Base-by-base conservation (phyloP, 1,284 basidiomycete genomes). In the Mycena citricolor region DNA sequence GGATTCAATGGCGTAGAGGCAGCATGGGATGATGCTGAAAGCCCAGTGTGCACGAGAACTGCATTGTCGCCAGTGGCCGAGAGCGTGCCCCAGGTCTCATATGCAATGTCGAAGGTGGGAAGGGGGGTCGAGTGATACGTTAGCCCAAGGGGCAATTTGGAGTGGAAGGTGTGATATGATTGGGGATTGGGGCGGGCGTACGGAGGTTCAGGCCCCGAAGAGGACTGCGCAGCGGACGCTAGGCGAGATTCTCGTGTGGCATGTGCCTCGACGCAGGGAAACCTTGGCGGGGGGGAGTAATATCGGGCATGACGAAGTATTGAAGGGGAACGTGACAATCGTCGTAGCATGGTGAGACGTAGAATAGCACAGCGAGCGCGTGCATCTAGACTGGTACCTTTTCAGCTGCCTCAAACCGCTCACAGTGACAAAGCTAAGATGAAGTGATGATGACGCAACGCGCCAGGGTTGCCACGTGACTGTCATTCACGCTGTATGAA, bases 61-160 rank as follows among this genome's bases (percentile, higher is more conserved):
- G 81, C 94, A 61, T 99, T 99, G 64, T 91, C 86, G 31, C 75
- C 79, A 7, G 71, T 62, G 0, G 82, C 73, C 23, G 90, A 90
- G 43, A 99, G 82, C 2, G 77, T 80, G 2, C 95, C 95, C 97
- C 97, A 99, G 0, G 95, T 94, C 69, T 99, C 95, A 74, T 99
- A 99, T 1, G 97, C 97, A 42, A 99, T 74, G 52, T 91, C 80
- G 57, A 93, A 91, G 13, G 79, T 69, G 0, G 90, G 83, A 0
- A 99, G 74, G 1, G 83, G 69, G n/a, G 74, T 63, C 0, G 82
- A 71, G 0, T 81, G 75, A 68, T 98, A 97, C 11, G 82, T 74
- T 11, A 99, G 77, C 0, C 77, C 73, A 20, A 97, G 73, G 0
- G 87, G 79, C 1, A 65, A 57, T 0, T 67, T 51, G 54, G 88